Percentiles rank a stretch among this genome's conserved stretches.
Evolutionary conservation across 441 rosid genomes (phyloP).

Genomic region (Corymbia citriodora): DNA sequence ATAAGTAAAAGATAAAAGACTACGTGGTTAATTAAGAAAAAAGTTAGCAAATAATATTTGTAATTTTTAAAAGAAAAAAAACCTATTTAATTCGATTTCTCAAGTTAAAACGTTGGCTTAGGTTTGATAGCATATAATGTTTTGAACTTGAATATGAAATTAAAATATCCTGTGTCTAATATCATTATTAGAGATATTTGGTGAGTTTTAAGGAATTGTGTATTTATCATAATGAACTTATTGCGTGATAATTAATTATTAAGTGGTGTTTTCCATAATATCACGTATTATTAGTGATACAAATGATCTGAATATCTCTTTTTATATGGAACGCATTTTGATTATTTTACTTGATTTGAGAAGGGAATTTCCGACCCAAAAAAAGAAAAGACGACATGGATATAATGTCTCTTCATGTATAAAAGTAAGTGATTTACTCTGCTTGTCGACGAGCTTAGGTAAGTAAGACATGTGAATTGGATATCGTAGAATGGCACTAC

Average conservation of each 20-base stretch:
- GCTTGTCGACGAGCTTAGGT: background rate
- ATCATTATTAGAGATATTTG: background rate
- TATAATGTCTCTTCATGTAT: background rate
- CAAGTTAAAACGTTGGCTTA: background rate
- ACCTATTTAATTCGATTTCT: background rate
- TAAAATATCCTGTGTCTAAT: rapidly evolving
- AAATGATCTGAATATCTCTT: rapidly evolving
- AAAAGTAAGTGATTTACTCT: background rate
- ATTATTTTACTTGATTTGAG: background rate
- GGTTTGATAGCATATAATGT: background rate
- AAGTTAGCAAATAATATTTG: background rate
- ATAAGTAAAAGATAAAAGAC: background rate
- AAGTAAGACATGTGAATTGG: background rate
- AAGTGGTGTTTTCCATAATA: rapidly evolving
- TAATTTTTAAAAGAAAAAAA: background rate
- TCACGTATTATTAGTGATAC: background rate
- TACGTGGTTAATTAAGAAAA: background rate
- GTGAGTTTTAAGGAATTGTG: background rate
- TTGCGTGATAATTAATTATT: background rate
- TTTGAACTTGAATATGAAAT: background rate
- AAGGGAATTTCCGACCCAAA: background rate
- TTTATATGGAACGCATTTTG: rapidly evolving
- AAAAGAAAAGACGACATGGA: background rate
- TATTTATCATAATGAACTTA: background rate
- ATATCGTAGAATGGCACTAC: background rate